Conservation (phyloP, 2,329 filamentous ascomycete genomes). For the Fusarium metavorans region DNA sequence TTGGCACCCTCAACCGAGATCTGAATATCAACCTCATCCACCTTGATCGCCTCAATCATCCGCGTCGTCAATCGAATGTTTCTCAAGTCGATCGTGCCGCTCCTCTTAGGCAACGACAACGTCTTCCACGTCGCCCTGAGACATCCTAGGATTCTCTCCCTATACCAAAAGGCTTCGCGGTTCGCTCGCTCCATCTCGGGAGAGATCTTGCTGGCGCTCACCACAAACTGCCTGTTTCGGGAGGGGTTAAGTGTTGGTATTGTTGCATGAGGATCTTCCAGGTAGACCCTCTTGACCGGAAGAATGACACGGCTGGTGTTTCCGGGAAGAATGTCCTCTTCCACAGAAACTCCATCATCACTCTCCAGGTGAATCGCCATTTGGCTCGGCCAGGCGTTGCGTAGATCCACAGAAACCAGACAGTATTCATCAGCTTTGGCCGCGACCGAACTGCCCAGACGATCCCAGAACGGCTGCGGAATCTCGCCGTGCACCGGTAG, state of each 20-base stretch:
- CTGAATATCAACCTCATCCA: constrained; percentile 81
- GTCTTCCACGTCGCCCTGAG: constrained; percentile 80
- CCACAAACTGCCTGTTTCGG: constrained; percentile 91
- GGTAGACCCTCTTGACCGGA: constrained; percentile 79
- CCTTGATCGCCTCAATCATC: constrained; percentile 85
- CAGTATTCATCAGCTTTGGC: constrained; percentile 74
- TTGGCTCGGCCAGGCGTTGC: constrained; percentile 89
- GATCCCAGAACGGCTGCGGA: constrained; percentile 69
- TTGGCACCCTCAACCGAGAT: constrained; percentile 62
- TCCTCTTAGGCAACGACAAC: constrained; percentile 61
- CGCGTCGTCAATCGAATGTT: constrained; percentile 78
- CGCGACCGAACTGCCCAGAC: constrained; percentile 50
- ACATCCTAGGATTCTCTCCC: constrained; percentile 80
- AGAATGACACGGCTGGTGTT: constrained; percentile 81
- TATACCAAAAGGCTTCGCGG: constrained; percentile 91
- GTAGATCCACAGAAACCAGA: constrained; percentile 83
- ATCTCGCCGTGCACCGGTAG: constrained; percentile 78
- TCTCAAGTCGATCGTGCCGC: constrained; percentile 80
- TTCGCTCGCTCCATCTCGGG: constrained; percentile 82
- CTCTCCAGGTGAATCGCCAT: constrained; percentile 74
- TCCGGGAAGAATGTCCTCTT: constrained; percentile 72
- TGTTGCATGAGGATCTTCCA: constrained; percentile 80
- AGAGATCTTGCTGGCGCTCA: constrained; percentile 82
- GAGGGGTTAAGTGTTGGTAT: constrained; percentile 85
- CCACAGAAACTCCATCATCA: constrained; percentile 61